phyloP scores from a whole-genome alignment of 1,139 yeast genomes.

The Kodamaea suecica region DNA sequence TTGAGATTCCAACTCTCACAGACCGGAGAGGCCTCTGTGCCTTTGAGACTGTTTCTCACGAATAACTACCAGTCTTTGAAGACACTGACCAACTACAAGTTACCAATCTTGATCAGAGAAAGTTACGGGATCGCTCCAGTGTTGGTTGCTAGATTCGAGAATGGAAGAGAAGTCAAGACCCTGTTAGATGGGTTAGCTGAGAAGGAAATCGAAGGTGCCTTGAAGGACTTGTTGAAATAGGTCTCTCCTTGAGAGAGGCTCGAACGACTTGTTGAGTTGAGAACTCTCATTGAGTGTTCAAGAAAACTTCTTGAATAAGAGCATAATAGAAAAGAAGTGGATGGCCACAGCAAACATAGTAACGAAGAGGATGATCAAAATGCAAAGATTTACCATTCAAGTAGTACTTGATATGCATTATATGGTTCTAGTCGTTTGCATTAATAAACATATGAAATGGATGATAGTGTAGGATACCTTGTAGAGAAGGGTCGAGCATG shows the following conservation, averaged over 20 bases:
- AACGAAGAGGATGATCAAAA: too few relatives aligned
- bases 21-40: conserved; percentile 65
- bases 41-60: conserved; percentile 60
- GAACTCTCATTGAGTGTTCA: too few relatives aligned
- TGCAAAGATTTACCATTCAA: too few relatives aligned
- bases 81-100: conserved; percentile 36
- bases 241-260: too few relatives aligned
- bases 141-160: conserved; percentile 65
- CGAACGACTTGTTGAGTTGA: conserved; percentile 1
- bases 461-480: too few relatives aligned
- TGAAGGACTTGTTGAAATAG: conserved; percentile 36
- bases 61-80: conserved; percentile 62
- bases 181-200: conserved; percentile 47
- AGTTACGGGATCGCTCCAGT: conserved; percentile 70
- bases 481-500: too few relatives aligned
- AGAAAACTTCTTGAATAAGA: too few relatives aligned
- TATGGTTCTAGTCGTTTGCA: too few relatives aligned
- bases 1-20: conserved; percentile 78
- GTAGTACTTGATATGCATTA: too few relatives aligned
- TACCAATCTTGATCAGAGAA: conserved; percentile 76
- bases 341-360: too few relatives aligned
- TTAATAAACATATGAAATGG: too few relatives aligned
- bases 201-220: conserved; percentile 36
- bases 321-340: too few relatives aligned
- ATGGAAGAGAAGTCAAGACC: conserved; percentile 42